A percentile compares a stretch with the other conserved stretches of the same genome.
phyloP scores from a whole-genome alignment of 1,139 yeast genomes.

The Wickerhamomyces sp. region DNA sequence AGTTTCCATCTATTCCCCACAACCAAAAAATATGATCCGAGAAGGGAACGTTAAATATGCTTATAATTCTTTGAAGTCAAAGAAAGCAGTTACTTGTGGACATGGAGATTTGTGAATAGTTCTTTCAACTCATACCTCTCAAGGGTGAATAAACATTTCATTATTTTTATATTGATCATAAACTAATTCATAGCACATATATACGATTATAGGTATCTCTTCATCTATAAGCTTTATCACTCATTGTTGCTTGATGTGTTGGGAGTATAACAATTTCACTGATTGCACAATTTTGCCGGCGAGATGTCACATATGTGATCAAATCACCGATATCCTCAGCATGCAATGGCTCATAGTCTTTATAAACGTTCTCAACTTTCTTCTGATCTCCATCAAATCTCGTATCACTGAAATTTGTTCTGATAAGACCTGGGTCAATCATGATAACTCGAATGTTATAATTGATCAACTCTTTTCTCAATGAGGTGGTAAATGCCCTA shows the following conservation, averaged over 20 bases:
- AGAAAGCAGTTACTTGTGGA: too few species aligned
- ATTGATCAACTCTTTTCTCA: conserved; percentile 62
- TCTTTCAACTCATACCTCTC: too few species aligned
- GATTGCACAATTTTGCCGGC: conserved; percentile 60
- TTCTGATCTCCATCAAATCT: conserved; percentile 64
- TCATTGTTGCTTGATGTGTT: conserved; percentile 51
- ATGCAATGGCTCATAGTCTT: conserved; percentile 54
- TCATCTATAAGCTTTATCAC: conserved; percentile 20
- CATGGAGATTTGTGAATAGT: too few species aligned
- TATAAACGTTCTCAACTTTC: conserved; percentile 61
- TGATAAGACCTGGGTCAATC: conserved; percentile 73
- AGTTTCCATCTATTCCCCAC: too few species aligned
- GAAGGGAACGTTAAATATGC: too few species aligned
- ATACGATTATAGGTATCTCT: too few species aligned
- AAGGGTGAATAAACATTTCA: too few species aligned
- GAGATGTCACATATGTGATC: conserved; percentile 52
- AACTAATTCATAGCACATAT: too few species aligned
- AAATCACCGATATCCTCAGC: conserved; percentile 70
- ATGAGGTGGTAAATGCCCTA: conserved; percentile 54
- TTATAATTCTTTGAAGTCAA: too few species aligned
- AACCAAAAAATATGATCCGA: too few species aligned
- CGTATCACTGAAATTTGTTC: conserved; percentile 65
- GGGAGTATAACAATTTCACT: conserved; percentile 68
- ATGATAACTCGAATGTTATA: conserved; percentile 64
- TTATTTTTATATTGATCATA: too few species aligned